Evolutionary conservation across 805 yeast genomes (phyloP), one percentile per base, ranked within the genome.

Genomic region (Jamesozyma jinghongensis): DNA sequence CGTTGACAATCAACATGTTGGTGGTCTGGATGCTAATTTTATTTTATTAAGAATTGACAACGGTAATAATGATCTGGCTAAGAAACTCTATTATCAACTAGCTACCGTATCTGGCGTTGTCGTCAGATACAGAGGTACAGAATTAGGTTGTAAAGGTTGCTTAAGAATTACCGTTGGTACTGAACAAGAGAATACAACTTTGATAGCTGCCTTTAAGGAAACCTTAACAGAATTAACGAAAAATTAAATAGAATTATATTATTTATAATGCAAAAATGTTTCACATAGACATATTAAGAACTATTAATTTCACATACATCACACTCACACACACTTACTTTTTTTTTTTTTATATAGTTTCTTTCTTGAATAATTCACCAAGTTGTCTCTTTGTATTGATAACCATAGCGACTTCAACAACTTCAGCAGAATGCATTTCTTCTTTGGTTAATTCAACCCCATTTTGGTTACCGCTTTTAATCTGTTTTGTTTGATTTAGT

Each of bases 161-260:
- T 66, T 92, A 39, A 75, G 98, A 62, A 74, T 88, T 19, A 84
- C 97, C 1, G 68, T 92, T 27, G 98, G 98, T 14, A 87, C 95
- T 0, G 65, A 61, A 19, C 76, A 73, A 40, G 97, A 92, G 62
- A 90, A 86, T 52, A 59, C 66, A 36, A 44, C 52, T 6, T 61
- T 92, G 37, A 55, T 88, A 7, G 54, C 67, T 30, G 75, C 72
- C 54, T 67, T 85, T 34, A 50, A 53, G 30, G 55, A 56, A 27
- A 59, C 63, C 5, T 48, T 70, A 28, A 32, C 25, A 8, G 32
- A 40, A 28, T 37, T 47, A 22, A 32, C 18, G 18, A 32, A 25
- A 22, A 10, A 22, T 6, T 22, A 22, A 22, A 22, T 22, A 10
- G 10, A 22, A 7, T 22, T 22, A 22, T 22, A 22, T 22, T 22